Percentiles rank a stretch among this genome's conserved stretches.
phyloP scores from a whole-genome alignment of 2,329 filamentous ascomycete species.

The Neophaeococcomyces mojaviensis region DNA sequence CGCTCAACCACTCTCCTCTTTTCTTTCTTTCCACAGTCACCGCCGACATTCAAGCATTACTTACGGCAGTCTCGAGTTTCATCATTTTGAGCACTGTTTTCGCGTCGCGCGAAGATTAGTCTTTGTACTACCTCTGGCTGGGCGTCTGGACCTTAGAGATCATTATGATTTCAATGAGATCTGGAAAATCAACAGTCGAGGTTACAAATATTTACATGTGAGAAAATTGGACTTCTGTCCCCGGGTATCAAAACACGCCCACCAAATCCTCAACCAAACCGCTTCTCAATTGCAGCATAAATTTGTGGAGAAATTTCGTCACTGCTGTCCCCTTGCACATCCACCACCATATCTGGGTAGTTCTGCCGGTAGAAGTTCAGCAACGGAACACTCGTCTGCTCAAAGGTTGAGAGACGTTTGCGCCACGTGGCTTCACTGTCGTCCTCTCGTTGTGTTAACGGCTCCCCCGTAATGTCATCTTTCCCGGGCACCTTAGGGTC shows the following conservation, averaged over 20 bases:
- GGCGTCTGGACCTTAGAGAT: constrained; percentile 23
- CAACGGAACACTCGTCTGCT: constrained; percentile 75
- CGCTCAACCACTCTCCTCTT: neutral
- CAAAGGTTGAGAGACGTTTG: constrained; percentile 70
- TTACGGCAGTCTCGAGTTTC: constrained; percentile 18
- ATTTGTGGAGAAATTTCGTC: constrained; percentile 94
- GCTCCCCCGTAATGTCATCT: constrained; percentile 88
- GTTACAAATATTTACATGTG: constrained; percentile 14
- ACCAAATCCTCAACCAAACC: constrained; percentile 48
- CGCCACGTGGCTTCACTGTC: constrained; percentile 84
- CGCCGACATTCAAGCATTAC: constrained; percentile 21
- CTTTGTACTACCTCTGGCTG: constrained; percentile 22
- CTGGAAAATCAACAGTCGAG: constrained; percentile 25
- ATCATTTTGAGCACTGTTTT: constrained; percentile 20
- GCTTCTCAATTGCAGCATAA: constrained; percentile 69
- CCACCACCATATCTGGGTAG: constrained; percentile 64
- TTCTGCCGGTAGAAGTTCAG: constrained; percentile 81
- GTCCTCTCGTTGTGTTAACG: constrained; percentile 71
- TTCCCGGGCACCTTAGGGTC: constrained; percentile 69
- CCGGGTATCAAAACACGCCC: constrained; percentile 11
- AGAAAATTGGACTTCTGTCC: neutral
- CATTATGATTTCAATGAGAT: constrained; percentile 25
- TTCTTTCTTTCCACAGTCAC: constrained; percentile 12
- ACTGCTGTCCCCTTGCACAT: constrained; percentile 79
- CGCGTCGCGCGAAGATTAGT: constrained; percentile 14